Conservation (phyloP, 2,329 filamentous ascomycete species). For the Fulvia fulva region DNA sequence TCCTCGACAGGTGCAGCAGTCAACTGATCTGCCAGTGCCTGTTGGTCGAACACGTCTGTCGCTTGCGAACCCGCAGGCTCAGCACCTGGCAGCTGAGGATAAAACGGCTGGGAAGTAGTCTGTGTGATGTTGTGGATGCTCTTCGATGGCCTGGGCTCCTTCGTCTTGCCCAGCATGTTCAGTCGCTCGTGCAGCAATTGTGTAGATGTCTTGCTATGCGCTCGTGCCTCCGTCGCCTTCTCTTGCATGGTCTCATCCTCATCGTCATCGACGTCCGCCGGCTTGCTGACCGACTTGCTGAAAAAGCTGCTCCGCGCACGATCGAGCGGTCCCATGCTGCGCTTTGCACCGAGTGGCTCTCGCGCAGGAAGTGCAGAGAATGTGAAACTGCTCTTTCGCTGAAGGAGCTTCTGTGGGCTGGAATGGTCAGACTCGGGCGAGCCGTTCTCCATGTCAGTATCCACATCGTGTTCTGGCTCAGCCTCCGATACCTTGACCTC, state of each 20-base stretch:
- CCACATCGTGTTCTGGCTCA: constrained; percentile 32
- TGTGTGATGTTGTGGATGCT: constrained; percentile 37
- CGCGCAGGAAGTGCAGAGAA: constrained; percentile 90
- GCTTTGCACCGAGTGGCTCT: constrained; percentile 79
- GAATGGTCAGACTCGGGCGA: constrained; percentile 47
- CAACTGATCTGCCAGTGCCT: not conserved
- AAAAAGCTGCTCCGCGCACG: constrained; percentile 64
- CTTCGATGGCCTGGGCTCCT: constrained; percentile 43
- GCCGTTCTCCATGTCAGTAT: constrained; percentile 40
- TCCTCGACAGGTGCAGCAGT: constrained; percentile 36
- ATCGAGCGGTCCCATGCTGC: constrained; percentile 77
- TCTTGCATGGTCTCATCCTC: constrained; percentile 52
- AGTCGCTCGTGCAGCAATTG: constrained; percentile 92
- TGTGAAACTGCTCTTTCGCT: constrained; percentile 91
- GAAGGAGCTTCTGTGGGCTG: constrained; percentile 69
- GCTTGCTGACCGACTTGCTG: constrained; percentile 66
- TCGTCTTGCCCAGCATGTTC: constrained; percentile 62
- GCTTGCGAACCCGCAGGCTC: constrained; percentile 15
- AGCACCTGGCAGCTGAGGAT: constrained; percentile 38
- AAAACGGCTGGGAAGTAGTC: constrained; percentile 34
- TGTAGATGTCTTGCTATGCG: constrained; percentile 85
- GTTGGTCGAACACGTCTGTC: constrained; percentile 6
- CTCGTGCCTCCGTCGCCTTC: constrained; percentile 41
- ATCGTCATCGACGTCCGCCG: constrained; percentile 55
- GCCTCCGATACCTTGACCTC: constrained; percentile 27